These are phyloP conservation scores for Termitomyces sp. DNA, from an alignment of 768 basidiomycete species.

Conservation along the genomic window DNA sequence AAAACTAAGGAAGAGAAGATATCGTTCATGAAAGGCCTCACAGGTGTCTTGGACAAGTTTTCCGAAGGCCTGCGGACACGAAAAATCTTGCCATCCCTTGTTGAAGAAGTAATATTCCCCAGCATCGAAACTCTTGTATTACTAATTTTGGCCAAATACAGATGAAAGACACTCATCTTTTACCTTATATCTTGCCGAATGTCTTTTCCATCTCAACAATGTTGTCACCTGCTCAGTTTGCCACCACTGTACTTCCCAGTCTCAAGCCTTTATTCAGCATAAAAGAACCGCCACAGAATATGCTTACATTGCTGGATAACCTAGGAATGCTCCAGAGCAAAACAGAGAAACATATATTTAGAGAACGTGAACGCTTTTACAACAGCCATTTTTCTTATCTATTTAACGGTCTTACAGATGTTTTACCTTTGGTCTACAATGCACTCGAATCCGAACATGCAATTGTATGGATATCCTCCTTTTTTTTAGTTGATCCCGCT, in stretches of 20 bases:
- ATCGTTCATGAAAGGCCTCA: conserved; percentile 89
- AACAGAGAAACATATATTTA: conserved; percentile 79
- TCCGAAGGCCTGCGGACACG: conserved; percentile 81
- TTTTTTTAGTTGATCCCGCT: background rate
- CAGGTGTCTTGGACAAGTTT: conserved; percentile 76
- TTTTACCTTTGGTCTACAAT: conserved; percentile 94
- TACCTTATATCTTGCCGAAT: conserved; percentile 95
- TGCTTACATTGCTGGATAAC: conserved; percentile 91
- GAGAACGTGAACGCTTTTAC: conserved; percentile 64
- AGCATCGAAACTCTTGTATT: background rate
- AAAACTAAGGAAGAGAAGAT: conserved; percentile 96
- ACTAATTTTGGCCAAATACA: conserved; percentile 20
- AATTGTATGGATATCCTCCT: conserved; percentile 39
- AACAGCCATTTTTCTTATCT: background rate
- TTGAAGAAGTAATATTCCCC: conserved; percentile 71
- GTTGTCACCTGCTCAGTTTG: conserved; percentile 78
- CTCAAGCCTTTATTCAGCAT: conserved; percentile 86
- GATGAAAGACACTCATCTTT: conserved; percentile 92
- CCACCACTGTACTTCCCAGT: conserved; percentile 73
- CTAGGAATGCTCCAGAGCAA: conserved; percentile 83
- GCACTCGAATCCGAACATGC: conserved; percentile 95
- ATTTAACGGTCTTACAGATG: conserved; percentile 49
- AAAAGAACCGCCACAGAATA: conserved; percentile 96
- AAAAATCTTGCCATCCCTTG: conserved; percentile 86
- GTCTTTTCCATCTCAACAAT: conserved; percentile 85